A percentile compares a stretch with the other conserved stretches of the same genome.
Conservation (phyloP, 2,329 filamentous ascomycete species). For the Penicillium sp. region DNA sequence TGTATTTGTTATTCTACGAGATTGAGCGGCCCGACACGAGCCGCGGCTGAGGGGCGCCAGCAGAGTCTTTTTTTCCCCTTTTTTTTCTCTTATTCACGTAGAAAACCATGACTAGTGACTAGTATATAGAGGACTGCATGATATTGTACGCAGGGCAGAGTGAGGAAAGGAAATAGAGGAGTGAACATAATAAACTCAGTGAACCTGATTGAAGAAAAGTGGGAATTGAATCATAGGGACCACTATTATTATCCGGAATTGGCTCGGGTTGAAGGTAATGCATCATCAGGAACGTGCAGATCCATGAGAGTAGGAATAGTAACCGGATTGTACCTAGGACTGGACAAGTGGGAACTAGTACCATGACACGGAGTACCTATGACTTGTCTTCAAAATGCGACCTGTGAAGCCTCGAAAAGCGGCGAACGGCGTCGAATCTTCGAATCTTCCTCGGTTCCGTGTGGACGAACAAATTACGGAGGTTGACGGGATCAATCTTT, state of each 20-base stretch:
- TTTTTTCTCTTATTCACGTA: neutral
- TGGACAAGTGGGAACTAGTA: neutral
- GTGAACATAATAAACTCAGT: neutral
- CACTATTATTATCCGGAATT: neutral
- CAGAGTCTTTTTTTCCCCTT: neutral
- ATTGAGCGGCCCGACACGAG: conserved; percentile 52
- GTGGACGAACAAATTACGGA: conserved; percentile 24
- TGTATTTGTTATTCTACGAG: conserved; percentile 96
- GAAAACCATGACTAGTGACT: neutral
- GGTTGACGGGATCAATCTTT: conserved; percentile 5
- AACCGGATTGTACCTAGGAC: neutral
- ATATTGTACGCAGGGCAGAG: neutral
- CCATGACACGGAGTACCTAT: neutral
- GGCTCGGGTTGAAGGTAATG: neutral
- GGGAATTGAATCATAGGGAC: neutral
- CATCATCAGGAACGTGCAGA: neutral
- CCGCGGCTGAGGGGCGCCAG: conserved; percentile 1
- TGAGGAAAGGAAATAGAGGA: neutral
- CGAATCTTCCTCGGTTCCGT: conserved; percentile 21
- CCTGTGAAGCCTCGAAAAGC: conserved; percentile 4
- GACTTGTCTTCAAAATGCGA: neutral
- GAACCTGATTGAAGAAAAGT: neutral
- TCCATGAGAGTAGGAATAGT: neutral
- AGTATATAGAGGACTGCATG: neutral
- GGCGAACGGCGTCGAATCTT: conserved; percentile 13